These are phyloP conservation scores for Dactylellina cionopaga DNA, from an alignment of 2,329 filamentous ascomycete species.

Conservation along the genomic window DNA sequence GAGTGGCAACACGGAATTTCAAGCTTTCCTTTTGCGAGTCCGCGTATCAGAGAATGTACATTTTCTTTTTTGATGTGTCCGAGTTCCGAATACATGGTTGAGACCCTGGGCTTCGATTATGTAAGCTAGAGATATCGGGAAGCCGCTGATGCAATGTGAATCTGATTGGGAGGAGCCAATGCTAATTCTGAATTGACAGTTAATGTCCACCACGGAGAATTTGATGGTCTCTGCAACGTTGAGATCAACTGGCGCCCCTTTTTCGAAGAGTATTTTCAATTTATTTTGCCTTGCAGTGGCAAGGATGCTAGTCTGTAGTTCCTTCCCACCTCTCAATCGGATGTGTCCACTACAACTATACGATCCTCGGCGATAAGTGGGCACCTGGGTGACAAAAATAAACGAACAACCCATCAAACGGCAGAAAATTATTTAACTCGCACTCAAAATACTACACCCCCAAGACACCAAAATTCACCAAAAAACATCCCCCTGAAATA, in stretches of 20 bases:
- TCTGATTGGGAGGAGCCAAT: background rate
- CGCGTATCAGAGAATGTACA: background rate
- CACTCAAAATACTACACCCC: too few relatives aligned
- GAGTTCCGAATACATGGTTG: conserved; percentile 1
- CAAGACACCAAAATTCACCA: too few relatives aligned
- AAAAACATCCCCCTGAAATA: too few relatives aligned
- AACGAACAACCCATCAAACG: too few relatives aligned
- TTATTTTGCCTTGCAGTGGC: background rate
- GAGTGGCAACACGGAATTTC: too few relatives aligned
- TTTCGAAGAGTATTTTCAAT: background rate
- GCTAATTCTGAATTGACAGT: background rate
- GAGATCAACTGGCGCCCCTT: background rate
- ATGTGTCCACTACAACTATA: too few relatives aligned
- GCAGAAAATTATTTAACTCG: too few relatives aligned
- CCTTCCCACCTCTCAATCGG: too few relatives aligned
- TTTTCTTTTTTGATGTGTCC: background rate
- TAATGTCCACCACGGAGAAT: background rate
- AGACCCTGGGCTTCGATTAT: conserved; percentile 1
- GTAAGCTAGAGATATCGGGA: conserved; percentile 4
- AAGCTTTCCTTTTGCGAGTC: too few relatives aligned
- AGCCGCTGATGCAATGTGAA: background rate
- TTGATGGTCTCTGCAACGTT: too few relatives aligned
- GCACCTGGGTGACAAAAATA: too few relatives aligned
- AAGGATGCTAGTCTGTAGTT: background rate
- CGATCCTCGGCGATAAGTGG: too few relatives aligned